Percentiles rank a stretch among this genome's conserved stretches.
Evolutionary conservation across 352 stramenopile species (phyloP).

Genomic region (Plasmopara viticola): DNA sequence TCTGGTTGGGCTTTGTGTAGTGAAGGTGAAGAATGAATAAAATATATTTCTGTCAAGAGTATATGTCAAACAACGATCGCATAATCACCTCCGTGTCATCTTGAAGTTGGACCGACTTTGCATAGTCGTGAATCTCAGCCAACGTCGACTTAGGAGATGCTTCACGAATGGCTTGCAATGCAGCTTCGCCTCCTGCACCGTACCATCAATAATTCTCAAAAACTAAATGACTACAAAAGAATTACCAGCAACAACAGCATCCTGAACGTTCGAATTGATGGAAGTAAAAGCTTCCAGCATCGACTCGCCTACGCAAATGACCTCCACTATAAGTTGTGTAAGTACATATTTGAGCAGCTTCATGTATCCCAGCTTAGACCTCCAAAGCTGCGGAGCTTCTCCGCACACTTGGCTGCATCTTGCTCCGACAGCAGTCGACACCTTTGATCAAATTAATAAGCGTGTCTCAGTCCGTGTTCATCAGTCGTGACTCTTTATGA

Average conservation of each 20-base stretch:
- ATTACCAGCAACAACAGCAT: slow-evolving; percentile 19
- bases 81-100: slow-evolving; percentile 25
- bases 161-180: slow-evolving; percentile 19
- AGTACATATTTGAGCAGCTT: neutral
- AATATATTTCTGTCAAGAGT: slow-evolving; percentile 9
- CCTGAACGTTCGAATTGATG: neutral
- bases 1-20: neutral
- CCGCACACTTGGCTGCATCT: slow-evolving; percentile 19
- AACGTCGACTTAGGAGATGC: slow-evolving; percentile 10
- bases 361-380: slow-evolving; percentile 7
- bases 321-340: slow-evolving; percentile 17
- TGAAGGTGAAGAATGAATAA: neutral
- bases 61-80: slow-evolving; percentile 23
- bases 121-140: slow-evolving; percentile 20
- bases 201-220: neutral
- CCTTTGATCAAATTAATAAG: slow-evolving; percentile 6
- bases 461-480: no score
- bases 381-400: slow-evolving; percentile 28
- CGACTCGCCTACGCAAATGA: slow-evolving; percentile 23
- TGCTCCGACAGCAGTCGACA: slow-evolving; percentile 25
- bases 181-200: slow-evolving; percentile 20
- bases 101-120: slow-evolving; percentile 19
- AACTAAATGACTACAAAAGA: neutral
- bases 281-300: slow-evolving; percentile 12
- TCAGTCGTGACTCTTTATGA: no score